These are phyloP conservation scores for Hansfordia pulvinata DNA, from an alignment of 2,329 filamentous ascomycete genomes.

Conservation along the genomic window DNA sequence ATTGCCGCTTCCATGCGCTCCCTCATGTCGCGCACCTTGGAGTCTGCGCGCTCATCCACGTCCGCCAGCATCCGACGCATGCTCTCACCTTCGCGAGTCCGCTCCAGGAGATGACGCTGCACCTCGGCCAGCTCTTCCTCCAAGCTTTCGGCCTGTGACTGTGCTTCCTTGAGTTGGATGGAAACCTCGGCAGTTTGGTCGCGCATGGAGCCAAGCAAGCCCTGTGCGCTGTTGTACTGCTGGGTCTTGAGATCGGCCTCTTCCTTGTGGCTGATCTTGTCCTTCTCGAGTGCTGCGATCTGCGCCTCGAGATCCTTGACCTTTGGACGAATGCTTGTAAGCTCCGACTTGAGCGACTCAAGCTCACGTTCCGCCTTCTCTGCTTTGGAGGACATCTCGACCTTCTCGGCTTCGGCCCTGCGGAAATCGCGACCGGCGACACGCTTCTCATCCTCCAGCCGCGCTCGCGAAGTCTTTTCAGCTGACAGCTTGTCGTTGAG, in stretches of 20 bases:
- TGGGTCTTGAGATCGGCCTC: slow-evolving; percentile 75
- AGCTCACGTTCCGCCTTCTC: slow-evolving; percentile 64
- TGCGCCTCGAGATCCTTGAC: slow-evolving; percentile 62
- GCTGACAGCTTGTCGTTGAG: slow-evolving; percentile 67
- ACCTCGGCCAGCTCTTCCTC: slow-evolving; percentile 89
- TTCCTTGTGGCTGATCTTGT: slow-evolving; percentile 56
- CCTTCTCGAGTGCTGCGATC: slow-evolving; percentile 50
- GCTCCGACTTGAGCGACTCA: slow-evolving; percentile 57
- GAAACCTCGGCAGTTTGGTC: slow-evolving; percentile 82
- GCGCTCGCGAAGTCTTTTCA: slow-evolving; percentile 57
- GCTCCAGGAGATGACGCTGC: slow-evolving; percentile 72
- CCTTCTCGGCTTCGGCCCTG: slow-evolving; percentile 63
- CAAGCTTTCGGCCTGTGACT: slow-evolving; percentile 67
- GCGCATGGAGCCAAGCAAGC: slow-evolving; percentile 79
- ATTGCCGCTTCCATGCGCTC: slow-evolving; percentile 77
- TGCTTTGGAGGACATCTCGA: slow-evolving; percentile 58
- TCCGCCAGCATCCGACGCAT: slow-evolving; percentile 85
- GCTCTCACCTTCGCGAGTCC: slow-evolving; percentile 83
- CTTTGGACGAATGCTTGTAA: slow-evolving; percentile 48
- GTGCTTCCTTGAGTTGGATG: slow-evolving; percentile 82
- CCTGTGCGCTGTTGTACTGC: slow-evolving; percentile 76
- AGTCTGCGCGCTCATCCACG: slow-evolving; percentile 70
- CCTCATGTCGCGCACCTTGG: slow-evolving; percentile 76
- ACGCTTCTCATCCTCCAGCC: slow-evolving; percentile 67
- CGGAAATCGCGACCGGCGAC: slow-evolving; percentile 65